Conservation (phyloP, 1,139 yeast species). For the Scheffersomyces cryptocercus region DNA sequence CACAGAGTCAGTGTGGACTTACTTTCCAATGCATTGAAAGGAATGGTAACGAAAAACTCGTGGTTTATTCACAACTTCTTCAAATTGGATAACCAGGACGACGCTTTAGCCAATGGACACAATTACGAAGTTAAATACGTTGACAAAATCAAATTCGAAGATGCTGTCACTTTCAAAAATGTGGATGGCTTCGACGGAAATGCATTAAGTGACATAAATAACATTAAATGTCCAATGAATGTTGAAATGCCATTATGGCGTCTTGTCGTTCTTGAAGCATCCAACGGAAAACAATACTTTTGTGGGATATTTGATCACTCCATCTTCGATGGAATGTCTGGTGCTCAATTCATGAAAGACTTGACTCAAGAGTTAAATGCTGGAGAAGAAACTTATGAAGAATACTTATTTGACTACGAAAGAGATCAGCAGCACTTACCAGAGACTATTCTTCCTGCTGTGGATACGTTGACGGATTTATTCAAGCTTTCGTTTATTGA, state of each 20-base stretch:
- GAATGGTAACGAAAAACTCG: constrained; percentile 2
- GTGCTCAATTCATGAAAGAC: constrained; percentile 13
- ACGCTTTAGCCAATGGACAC: neutral
- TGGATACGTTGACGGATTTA: neutral
- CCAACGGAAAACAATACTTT: constrained; percentile 8
- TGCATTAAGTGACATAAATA: constrained; percentile 1
- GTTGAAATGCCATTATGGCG: constrained; percentile 10
- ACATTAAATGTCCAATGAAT: constrained; percentile 3
- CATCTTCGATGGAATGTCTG: constrained; percentile 15
- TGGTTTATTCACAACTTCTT: constrained; percentile 5
- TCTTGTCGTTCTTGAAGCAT: constrained; percentile 6
- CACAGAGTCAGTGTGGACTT: neutral
- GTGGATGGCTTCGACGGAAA: constrained; percentile 2
- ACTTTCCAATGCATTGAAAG: constrained; percentile 4
- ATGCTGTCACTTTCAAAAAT: neutral
- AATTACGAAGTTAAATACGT: neutral
- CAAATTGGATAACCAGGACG: neutral
- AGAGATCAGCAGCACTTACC: neutral
- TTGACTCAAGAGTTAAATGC: constrained; percentile 9
- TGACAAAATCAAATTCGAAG: neutral
- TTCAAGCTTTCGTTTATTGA: neutral
- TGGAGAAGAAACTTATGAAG: constrained; percentile 1
- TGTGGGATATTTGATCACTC: constrained; percentile 12
- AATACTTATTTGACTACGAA: constrained; percentile 2
- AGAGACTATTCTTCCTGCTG: neutral